These are phyloP conservation scores for Colletotrichum musae DNA, from an alignment of 2,329 filamentous ascomycete species.

Conservation along the genomic window DNA sequence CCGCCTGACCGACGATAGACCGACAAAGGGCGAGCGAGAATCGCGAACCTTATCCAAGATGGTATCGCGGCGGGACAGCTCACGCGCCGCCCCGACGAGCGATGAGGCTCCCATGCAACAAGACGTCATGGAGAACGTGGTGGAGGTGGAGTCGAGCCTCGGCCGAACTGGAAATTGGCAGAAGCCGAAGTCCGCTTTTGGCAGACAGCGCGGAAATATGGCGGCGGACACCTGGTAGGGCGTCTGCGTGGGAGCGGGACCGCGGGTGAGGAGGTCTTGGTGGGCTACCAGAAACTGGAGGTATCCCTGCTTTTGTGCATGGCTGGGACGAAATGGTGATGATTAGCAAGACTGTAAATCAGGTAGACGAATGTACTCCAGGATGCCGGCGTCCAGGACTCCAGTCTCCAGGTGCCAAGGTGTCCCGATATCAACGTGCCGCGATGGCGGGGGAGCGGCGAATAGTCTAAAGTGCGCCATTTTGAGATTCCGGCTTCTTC, in stretches of 20 bases:
- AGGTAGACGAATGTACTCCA: conserved; percentile 7
- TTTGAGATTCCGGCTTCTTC: conserved; percentile 33
- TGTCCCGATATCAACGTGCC: background rate
- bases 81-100: conserved; percentile 26
- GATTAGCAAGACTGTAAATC: background rate
- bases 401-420: conserved; percentile 2
- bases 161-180: conserved; percentile 31
- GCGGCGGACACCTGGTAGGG: background rate
- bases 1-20: conserved; percentile 6
- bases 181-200: conserved; percentile 38
- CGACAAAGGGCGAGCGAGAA: conserved; percentile 4
- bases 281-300: conserved; percentile 19
- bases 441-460: conserved; percentile 20
- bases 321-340: background rate
- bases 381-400: background rate
- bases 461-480: conserved; percentile 25
- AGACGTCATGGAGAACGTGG: conserved; percentile 31
- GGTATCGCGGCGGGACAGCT: conserved; percentile 25
- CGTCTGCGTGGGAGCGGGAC: conserved; percentile 7
- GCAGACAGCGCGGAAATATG: background rate
- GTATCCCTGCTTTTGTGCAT: conserved; percentile 10
- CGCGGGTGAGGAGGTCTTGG: conserved; percentile 2
- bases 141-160: conserved; percentile 31
- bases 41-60: conserved; percentile 7
- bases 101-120: conserved; percentile 29